Base-by-base conservation (phyloP, 164 flowering plant genomes). In the Magnolia sinica region DNA sequence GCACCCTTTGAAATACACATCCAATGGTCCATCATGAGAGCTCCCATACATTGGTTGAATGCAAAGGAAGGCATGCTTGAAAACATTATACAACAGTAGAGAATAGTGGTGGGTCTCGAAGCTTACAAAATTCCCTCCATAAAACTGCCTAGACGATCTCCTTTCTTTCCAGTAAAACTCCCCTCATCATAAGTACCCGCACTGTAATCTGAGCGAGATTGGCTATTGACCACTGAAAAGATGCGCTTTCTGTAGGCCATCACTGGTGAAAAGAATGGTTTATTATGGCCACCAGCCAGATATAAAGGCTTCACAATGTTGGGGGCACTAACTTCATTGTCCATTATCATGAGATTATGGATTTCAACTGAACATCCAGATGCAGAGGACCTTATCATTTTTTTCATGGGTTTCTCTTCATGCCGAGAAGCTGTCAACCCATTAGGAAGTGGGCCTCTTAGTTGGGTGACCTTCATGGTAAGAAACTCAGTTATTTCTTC, bases 71-170 rank as follows among this genome's bases (percentile, higher is more conserved):
- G 55, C 37, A 49, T 73, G 27, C 18, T 37, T 29, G 19, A 27
- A 24, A 27, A 59, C 9, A 27, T 59, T 31, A 8, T 61, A 10
- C 14, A 19, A 8, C 45, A 37, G 45, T 37, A 37, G 45, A 37
- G 45, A 37, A 37, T 4, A 31, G 27, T 63, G 23, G 24, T 49
- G n/a, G 73, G 73, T 49, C 22, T 70, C 22, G 8, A n/a, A 27
- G 77, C 72, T 75, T 75, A 75, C 77, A 7, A 67, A 7, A 75
- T 67, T 14, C 64, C 71, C 24, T 75, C 64, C 50, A 27, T 55
- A 31, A 67, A 24, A 55, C 29, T 68, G 64, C 72, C 52, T 5
- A 75, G 63, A 55, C 31, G 61, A 68, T 58, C 24, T 29, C 51
- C 77, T 52, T 55, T 55, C 55, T 52, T 67, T 75, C 55, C 59